phyloP scores from a whole-genome alignment of 2,329 filamentous ascomycete species.

The Cercospora sesami region DNA sequence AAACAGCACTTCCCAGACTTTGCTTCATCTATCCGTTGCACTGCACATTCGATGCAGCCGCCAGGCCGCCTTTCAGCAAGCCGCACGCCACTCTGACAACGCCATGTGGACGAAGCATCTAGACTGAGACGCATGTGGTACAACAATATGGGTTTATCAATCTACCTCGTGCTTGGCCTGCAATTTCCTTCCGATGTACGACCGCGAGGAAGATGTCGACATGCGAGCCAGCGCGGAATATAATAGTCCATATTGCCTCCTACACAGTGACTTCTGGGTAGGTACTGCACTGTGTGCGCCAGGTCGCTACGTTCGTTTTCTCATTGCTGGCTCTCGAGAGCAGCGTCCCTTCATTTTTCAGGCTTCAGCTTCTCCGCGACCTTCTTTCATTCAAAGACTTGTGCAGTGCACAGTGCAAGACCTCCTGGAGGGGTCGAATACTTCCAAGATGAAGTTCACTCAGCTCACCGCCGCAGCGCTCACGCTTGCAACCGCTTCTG shows the following conservation, averaged over 20 bases:
- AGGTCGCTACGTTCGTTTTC: background rate
- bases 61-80: background rate
- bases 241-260: conserved; percentile 7
- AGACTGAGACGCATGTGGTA: background rate
- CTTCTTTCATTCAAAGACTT: conserved; percentile 15
- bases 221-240: background rate
- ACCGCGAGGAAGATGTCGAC: background rate
- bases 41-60: background rate
- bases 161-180: conserved; percentile 12
- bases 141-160: background rate
- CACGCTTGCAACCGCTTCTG: conserved; percentile 24
- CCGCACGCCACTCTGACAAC: background rate
- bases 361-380: conserved; percentile 13
- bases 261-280: background rate
- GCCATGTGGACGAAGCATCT: background rate
- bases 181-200: background rate
- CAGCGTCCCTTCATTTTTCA: conserved; percentile 25
- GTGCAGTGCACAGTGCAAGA: conserved; percentile 22
- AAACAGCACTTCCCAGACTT: conserved; percentile 12
- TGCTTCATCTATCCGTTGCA: conserved; percentile 18
- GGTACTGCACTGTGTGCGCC: background rate
- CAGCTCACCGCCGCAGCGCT: conserved; percentile 21
- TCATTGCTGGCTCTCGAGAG: conserved; percentile 13
- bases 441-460: conserved; percentile 31
- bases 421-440: conserved; percentile 27